Base-by-base conservation (phyloP, 2,329 filamentous ascomycete species). In the Cryphonectria nitschkei region DNA sequence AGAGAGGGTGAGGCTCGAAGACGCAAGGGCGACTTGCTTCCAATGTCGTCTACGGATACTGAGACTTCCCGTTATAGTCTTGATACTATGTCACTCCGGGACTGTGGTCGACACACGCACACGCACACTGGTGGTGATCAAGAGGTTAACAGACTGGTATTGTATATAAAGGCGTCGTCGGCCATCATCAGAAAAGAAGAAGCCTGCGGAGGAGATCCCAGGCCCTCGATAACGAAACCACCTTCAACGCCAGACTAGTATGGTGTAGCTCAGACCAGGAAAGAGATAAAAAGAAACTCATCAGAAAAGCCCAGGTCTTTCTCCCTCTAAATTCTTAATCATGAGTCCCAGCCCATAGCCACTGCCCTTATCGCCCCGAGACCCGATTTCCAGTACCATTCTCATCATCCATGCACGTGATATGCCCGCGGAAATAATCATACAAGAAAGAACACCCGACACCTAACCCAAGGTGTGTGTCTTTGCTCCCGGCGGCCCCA, bases 191-290 rank as follows among this genome's bases (percentile, higher is more conserved):
- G 34, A n/a, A 61, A 6, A 39, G 22, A 61, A 14, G 22, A 61
- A 14, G 19, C 34, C 8, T 39, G 41, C 29, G 56, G 50, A 32
- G 62, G 37, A 69, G 32, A 34, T n/a, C 46, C 46, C 19, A 65
- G 43, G 34, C 19, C 61, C 9, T 37, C n/a, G 39, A 16, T 69
- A n/a, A 65, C 37, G 39, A 9, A 58, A 29, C 50, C 58, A 56
- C 61, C 67, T 58, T 19, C 32, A 65, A 69, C 67, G 67, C 67
- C 46, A 65, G 67, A 69, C 67, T 46, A 69, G 52, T 50, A 65
- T 69, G 67, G 34, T 69, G 61, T 69, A 65, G 32, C 46, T 58
- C 13, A 2, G 43, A 50, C 22, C 46, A 19, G 5, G n/a, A 50
- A 50, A n/a, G 9, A 50, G 46, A 50, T 1, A 9, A n/a, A n/a